phyloP scores from a whole-genome alignment of 225 moss, liverwort and hornwort genomes.

The Bryum argenteum region DNA sequence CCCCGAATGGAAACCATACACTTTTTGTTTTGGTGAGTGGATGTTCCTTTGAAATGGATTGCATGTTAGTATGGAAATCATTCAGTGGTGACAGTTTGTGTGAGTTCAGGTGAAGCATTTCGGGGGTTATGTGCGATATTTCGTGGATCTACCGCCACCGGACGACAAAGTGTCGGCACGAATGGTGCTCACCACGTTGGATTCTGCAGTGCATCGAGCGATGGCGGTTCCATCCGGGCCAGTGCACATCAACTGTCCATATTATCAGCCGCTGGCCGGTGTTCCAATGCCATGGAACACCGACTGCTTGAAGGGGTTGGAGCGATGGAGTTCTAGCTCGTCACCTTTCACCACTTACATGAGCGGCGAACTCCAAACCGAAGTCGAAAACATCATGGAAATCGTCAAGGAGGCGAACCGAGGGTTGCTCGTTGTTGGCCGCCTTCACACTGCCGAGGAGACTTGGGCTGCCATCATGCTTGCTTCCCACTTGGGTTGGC shows the following conservation, averaged over 20 bases:
- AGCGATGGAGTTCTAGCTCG: slow-evolving; percentile 71
- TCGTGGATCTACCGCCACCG: slow-evolving; percentile 81
- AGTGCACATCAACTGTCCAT: slow-evolving; percentile 87
- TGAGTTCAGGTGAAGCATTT: slow-evolving; percentile 78
- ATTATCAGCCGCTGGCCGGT: slow-evolving; percentile 86
- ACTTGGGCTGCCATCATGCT: slow-evolving; percentile 95
- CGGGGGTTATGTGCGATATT: slow-evolving; percentile 76
- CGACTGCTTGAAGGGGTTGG: slow-evolving; percentile 70
- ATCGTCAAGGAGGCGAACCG: slow-evolving; percentile 46
- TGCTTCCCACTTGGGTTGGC: slow-evolving; percentile 88
- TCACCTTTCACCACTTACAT: slow-evolving; percentile 80
- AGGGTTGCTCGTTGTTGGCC: slow-evolving; percentile 82
- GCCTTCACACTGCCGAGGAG: slow-evolving; percentile 79
- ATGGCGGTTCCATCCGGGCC: slow-evolving; percentile 73
- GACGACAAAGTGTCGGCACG: slow-evolving; percentile 78
- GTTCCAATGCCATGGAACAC: slow-evolving; percentile 61
- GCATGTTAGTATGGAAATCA: no score
- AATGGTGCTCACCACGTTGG: slow-evolving; percentile 90
- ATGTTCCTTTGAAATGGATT: no score
- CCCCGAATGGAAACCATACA: not conserved
- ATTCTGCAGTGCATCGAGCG: slow-evolving; percentile 79
- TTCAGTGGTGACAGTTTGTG: not conserved
- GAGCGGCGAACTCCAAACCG: slow-evolving; percentile 32
- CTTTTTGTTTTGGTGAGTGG: not conserved
- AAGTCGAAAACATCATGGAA: slow-evolving; percentile 29